Percentiles rank a stretch among this genome's conserved stretches.
Evolutionary conservation across 176 grass and related monocot species (phyloP).

Genomic region (Guadua angustifolia): DNA sequence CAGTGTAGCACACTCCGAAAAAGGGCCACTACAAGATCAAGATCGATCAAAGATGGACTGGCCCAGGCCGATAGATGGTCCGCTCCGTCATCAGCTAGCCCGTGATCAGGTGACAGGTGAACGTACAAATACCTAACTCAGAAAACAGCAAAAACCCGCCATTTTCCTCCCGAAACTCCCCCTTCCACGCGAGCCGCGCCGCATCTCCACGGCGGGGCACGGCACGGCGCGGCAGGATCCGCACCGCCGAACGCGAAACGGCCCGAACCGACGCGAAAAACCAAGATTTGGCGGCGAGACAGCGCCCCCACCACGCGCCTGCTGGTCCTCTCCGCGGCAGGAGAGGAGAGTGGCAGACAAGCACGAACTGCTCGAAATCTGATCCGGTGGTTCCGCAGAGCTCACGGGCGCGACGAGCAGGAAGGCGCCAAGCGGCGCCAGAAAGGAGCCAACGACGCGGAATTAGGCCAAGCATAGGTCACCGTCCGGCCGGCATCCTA

Average conservation of each 20-base stretch:
- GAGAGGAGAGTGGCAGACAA: neutral
- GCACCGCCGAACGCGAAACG: neutral
- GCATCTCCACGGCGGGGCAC: too few species aligned
- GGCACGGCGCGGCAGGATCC: too few species aligned
- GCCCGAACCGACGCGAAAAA: neutral
- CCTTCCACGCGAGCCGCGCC: neutral
- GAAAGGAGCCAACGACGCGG: neutral
- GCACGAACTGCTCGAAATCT: neutral
- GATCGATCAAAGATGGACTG: neutral
- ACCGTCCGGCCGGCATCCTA: neutral
- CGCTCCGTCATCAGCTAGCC: neutral
- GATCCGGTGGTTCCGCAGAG: constrained; percentile 3
- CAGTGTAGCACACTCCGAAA: neutral
- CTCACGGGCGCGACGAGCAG: constrained; percentile 33
- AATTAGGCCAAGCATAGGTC: neutral
- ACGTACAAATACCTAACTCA: too few species aligned
- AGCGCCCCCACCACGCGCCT: neutral
- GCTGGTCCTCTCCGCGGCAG: neutral
- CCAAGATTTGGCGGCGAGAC: neutral
- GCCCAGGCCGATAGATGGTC: neutral
- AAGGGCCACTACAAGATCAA: neutral
- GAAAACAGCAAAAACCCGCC: neutral
- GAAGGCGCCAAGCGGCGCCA: neutral
- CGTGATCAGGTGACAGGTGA: constrained; percentile 34
- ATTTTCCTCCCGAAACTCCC: neutral